Conservation (phyloP, 129 eudicot species). For the Logfia minima region DNA sequence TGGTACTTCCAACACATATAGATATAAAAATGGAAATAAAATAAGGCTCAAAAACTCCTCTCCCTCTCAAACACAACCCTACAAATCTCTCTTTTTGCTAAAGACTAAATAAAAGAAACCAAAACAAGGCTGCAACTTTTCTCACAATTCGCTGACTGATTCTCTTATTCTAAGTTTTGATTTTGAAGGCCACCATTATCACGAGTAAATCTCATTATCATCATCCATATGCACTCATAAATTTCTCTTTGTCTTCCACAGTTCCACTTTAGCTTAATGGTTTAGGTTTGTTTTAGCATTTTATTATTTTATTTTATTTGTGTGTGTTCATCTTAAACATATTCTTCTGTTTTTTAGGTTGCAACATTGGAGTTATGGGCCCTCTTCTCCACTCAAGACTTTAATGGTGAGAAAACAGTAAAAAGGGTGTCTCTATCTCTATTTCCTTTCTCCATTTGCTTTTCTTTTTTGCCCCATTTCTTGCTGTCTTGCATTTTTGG, state of each 20-base stretch:
- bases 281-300: constrained; percentile 36
- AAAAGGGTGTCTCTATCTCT: constrained; percentile 27
- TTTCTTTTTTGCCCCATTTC: constrained; percentile 45
- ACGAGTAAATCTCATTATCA: constrained; percentile 19
- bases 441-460: constrained; percentile 23
- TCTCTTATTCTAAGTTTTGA: constrained; percentile 29
- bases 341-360: constrained; percentile 56
- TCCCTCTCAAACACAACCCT: constrained; percentile 34
- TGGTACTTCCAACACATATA: constrained; percentile 2
- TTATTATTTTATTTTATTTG: constrained; percentile 16
- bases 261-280: constrained; percentile 30
- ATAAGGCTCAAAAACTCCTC: background rate
- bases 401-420: constrained; percentile 46
- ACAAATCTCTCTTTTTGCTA: constrained; percentile 43
- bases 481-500: constrained; percentile 54
- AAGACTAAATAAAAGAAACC: constrained; percentile 40
- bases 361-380: constrained; percentile 53
- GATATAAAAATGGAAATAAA: background rate
- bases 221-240: constrained; percentile 26
- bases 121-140: constrained; percentile 44
- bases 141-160: constrained; percentile 35
- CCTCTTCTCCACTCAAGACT: constrained; percentile 62
- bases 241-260: constrained; percentile 11
- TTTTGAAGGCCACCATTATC: constrained; percentile 28
- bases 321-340: constrained; percentile 43